Evolutionary conservation across 83 land plant species (phyloP).

Genomic region (Larix sibirica): DNA sequence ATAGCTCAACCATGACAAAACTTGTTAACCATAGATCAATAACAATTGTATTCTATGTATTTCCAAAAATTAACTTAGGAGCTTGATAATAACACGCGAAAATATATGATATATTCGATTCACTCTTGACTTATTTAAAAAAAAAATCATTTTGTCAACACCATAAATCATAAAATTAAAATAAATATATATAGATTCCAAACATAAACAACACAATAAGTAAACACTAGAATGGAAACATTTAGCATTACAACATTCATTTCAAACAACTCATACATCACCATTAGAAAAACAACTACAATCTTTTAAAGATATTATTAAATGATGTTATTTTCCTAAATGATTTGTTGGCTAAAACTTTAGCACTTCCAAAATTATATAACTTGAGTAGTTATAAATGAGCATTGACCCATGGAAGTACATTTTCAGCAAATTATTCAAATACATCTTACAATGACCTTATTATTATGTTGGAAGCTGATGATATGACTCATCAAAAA

Average conservation of each 20-base stretch:
- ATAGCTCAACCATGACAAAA: conserved; percentile 59
- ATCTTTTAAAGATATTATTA: neutral
- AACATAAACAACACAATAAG: too few species aligned
- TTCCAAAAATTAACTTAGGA: conserved; percentile 70
- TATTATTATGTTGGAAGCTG: neutral
- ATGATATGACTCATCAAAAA: conserved; percentile 47
- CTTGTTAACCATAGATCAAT: conserved; percentile 74
- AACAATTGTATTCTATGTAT: conserved; percentile 61
- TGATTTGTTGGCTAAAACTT: conserved; percentile 51
- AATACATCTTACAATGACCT: neutral
- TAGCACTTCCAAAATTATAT: conserved; percentile 75
- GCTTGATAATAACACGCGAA: conserved; percentile 69
- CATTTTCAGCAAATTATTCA: neutral
- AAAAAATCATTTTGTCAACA: neutral
- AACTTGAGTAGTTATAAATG: conserved; percentile 65
- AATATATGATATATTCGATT: conserved; percentile 62
- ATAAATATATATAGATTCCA: neutral
- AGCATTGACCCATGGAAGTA: conserved; percentile 51
- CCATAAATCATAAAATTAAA: neutral
- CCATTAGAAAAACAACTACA: neutral
- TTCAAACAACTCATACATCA: neutral
- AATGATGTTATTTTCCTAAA: neutral
- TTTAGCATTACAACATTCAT: neutral
- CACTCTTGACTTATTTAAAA: conserved; percentile 45
- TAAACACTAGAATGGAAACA: neutral